phyloP scores from a whole-genome alignment of 345 rosid genomes.

The Cardiospermum halicacabum region DNA sequence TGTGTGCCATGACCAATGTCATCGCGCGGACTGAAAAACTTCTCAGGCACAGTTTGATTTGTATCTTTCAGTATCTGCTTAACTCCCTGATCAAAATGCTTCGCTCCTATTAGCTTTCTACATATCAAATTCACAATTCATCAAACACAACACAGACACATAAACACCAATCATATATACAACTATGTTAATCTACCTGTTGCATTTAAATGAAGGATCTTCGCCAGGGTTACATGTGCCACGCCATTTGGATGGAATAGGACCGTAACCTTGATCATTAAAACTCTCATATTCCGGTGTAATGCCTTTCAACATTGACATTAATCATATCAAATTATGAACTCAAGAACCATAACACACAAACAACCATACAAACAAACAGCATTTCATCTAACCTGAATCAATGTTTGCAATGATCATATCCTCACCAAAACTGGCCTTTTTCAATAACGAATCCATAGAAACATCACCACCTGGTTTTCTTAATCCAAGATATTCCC shows the following conservation, averaged over 20 bases:
- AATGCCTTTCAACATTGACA: too few relatives aligned
- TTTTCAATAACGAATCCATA: not conserved
- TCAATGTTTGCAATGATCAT: not conserved
- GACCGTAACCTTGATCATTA: conserved; percentile 16
- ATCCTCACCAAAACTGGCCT: not conserved
- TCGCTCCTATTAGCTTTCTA: conserved; percentile 66
- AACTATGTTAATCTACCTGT: conserved; percentile 30
- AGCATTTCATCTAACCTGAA: too few relatives aligned
- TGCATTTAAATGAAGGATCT: conserved; percentile 32
- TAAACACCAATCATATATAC: too few relatives aligned
- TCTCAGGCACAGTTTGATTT: conserved; percentile 8
- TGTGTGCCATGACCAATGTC: conserved; percentile 50
- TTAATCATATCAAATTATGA: too few relatives aligned
- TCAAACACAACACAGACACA: too few relatives aligned
- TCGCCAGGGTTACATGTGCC: not conserved
- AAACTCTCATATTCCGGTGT: conserved; percentile 12
- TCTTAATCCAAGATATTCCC: not conserved
- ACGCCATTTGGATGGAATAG: conserved; percentile 19
- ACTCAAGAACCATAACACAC: too few relatives aligned
- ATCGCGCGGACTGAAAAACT: conserved; percentile 32
- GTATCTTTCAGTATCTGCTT: too few relatives aligned
- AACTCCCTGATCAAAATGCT: conserved; percentile 51
- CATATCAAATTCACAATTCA: too few relatives aligned
- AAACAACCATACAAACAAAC: too few relatives aligned
- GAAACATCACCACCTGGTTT: not conserved